Conservation (phyloP, 2,329 filamentous ascomycete species). For the Colletotrichum simmondsii region DNA sequence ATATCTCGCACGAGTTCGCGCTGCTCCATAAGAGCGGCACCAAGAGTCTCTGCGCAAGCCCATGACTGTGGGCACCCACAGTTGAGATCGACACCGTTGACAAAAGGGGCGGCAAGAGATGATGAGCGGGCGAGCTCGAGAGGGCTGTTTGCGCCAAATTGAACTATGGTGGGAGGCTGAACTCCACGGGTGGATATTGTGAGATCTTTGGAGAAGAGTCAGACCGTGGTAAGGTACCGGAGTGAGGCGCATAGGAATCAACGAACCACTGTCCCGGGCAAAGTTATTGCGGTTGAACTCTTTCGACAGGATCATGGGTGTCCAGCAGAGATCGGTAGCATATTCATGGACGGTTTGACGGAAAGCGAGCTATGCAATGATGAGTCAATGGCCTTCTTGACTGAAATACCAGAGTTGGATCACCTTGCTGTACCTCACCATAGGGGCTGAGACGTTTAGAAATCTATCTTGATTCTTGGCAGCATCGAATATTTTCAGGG, state of each 20-base stretch:
- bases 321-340: slow-evolving; percentile 75
- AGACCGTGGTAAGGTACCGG: background rate
- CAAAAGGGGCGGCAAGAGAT: slow-evolving; percentile 69
- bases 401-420: background rate
- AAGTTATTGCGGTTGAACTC: slow-evolving; percentile 72
- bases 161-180: slow-evolving; percentile 71
- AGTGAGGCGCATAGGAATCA: slow-evolving; percentile 38
- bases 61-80: slow-evolving; percentile 80
- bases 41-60: slow-evolving; percentile 75
- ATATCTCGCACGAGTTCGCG: slow-evolving; percentile 75
- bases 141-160: slow-evolving; percentile 73
- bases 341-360: slow-evolving; percentile 74
- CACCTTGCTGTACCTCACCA: slow-evolving; percentile 74
- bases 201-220: slow-evolving; percentile 57
- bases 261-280: slow-evolving; percentile 69
- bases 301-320: slow-evolving; percentile 77
- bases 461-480: slow-evolving; percentile 63
- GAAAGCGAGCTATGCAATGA: slow-evolving; percentile 68
- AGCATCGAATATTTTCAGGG: slow-evolving; percentile 68
- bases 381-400: background rate
- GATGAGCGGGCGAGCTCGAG: slow-evolving; percentile 72
- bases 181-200: slow-evolving; percentile 64
- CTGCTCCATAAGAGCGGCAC: slow-evolving; percentile 75
- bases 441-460: slow-evolving; percentile 71
- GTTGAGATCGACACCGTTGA: slow-evolving; percentile 75